These are phyloP conservation scores for Cerrena zonata DNA, from an alignment of 1,284 basidiomycete genomes.

Conservation along the genomic window DNA sequence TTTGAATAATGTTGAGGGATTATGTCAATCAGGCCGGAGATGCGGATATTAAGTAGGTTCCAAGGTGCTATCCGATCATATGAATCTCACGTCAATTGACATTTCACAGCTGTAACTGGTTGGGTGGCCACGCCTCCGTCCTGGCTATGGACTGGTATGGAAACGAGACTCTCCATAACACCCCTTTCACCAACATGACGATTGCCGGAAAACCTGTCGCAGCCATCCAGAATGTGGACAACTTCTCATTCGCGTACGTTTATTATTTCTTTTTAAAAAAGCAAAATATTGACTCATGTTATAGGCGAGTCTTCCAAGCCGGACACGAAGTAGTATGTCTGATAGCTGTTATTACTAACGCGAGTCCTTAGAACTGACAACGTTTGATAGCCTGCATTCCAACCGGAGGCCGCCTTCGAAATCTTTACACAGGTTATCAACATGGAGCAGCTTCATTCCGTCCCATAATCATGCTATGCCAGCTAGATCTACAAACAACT, in stretches of 20 bases:
- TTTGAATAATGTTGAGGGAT: no score
- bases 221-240: slow-evolving; percentile 57
- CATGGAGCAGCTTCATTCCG: slow-evolving; percentile 50
- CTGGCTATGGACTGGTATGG: slow-evolving; percentile 63
- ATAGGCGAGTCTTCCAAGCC: slow-evolving; percentile 46
- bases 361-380: slow-evolving; percentile 3
- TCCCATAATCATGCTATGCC: no score
- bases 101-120: slow-evolving; percentile 53
- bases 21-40: slow-evolving; percentile 51
- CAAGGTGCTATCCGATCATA: not conserved
- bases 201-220: slow-evolving; percentile 46
- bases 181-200: slow-evolving; percentile 55
- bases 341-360: not conserved
- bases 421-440: slow-evolving; percentile 53
- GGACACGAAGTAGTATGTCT: slow-evolving; percentile 56
- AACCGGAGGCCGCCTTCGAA: slow-evolving; percentile 49
- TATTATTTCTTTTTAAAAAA: slow-evolving; percentile 2
- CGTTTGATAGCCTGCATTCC: slow-evolving; percentile 46
- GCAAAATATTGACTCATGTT: not conserved
- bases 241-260: slow-evolving; percentile 57
- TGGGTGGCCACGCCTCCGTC: slow-evolving; percentile 49
- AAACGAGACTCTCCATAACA: slow-evolving; percentile 39
- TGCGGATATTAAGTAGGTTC: slow-evolving; percentile 53
- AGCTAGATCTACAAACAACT: no score
- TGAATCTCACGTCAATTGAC: not conserved